Evolutionary conservation across 1,284 basidiomycete species (phyloP).

Genomic region (Marasmius tenuissimus): DNA sequence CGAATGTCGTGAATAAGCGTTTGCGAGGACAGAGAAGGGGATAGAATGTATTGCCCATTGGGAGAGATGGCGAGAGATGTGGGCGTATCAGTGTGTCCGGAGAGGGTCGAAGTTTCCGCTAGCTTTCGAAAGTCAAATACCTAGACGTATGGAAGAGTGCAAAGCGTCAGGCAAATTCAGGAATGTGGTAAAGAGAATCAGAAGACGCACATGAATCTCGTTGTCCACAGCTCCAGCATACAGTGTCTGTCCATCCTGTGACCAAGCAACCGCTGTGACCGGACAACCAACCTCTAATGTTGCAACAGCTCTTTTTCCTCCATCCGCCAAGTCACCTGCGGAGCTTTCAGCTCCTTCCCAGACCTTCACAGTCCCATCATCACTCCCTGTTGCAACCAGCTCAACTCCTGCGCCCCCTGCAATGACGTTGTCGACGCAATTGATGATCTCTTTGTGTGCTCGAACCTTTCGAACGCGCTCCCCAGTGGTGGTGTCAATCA

Average conservation of each 20-base stretch:
- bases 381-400: slow-evolving; percentile 67
- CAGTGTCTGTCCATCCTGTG: slow-evolving; percentile 26
- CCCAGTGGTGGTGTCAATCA: slow-evolving; percentile 78
- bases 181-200: not conserved
- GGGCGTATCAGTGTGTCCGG: slow-evolving; percentile 86
- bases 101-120: slow-evolving; percentile 72
- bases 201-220: slow-evolving; percentile 78
- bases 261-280: slow-evolving; percentile 69
- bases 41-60: slow-evolving; percentile 81
- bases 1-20: slow-evolving; percentile 88
- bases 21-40: slow-evolving; percentile 85
- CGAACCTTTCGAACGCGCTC: slow-evolving; percentile 73
- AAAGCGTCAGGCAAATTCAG: slow-evolving; percentile 2
- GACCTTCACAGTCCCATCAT: slow-evolving; percentile 86
- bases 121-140: slow-evolving; percentile 86
- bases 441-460: slow-evolving; percentile 85
- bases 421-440: slow-evolving; percentile 82
- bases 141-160: slow-evolving; percentile 36
- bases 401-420: slow-evolving; percentile 76
- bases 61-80: slow-evolving; percentile 89
- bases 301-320: slow-evolving; percentile 68
- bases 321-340: slow-evolving; percentile 42
- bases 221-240: slow-evolving; percentile 93
- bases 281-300: slow-evolving; percentile 85
- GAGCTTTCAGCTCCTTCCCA: slow-evolving; percentile 74